These are phyloP conservation scores for Candida koratica DNA, from an alignment of 805 yeast genomes.

Conservation along the genomic window DNA sequence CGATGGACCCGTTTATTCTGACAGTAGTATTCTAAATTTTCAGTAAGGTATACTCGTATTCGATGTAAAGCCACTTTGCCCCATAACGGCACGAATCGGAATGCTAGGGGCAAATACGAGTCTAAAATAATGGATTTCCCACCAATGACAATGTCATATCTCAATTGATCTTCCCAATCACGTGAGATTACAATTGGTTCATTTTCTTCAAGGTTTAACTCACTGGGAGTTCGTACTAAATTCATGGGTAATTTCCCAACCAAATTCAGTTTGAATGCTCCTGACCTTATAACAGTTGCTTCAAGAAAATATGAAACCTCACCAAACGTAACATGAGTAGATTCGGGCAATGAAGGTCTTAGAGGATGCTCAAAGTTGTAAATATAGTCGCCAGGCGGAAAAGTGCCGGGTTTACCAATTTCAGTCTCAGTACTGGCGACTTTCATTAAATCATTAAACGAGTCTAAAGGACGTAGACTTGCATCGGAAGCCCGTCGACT, in stretches of 20 bases:
- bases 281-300: constrained; percentile 68
- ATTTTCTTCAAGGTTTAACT: constrained; percentile 75
- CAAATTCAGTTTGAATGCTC: constrained; percentile 80
- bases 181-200: constrained; percentile 90
- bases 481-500: constrained; percentile 32
- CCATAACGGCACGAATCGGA: constrained; percentile 71
- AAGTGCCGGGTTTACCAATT: constrained; percentile 30
- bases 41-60: constrained; percentile 80
- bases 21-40: constrained; percentile 87
- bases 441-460: constrained; percentile 20
- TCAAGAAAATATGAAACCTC: constrained; percentile 66
- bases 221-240: constrained; percentile 73
- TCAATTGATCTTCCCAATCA: constrained; percentile 90
- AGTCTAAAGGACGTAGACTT: constrained; percentile 19
- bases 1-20: constrained; percentile 83
- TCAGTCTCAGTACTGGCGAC: constrained; percentile 18
- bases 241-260: constrained; percentile 58
- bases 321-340: constrained; percentile 77
- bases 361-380: constrained; percentile 90
- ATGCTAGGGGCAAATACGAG: constrained; percentile 77
- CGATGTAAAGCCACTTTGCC: constrained; percentile 86
- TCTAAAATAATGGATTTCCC: constrained; percentile 85
- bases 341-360: constrained; percentile 78
- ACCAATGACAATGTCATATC: constrained; percentile 86
- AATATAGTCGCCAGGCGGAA: constrained; percentile 85